Base-by-base conservation (phyloP, 129 eudicot species). In the Kitagawia praeruptora region DNA sequence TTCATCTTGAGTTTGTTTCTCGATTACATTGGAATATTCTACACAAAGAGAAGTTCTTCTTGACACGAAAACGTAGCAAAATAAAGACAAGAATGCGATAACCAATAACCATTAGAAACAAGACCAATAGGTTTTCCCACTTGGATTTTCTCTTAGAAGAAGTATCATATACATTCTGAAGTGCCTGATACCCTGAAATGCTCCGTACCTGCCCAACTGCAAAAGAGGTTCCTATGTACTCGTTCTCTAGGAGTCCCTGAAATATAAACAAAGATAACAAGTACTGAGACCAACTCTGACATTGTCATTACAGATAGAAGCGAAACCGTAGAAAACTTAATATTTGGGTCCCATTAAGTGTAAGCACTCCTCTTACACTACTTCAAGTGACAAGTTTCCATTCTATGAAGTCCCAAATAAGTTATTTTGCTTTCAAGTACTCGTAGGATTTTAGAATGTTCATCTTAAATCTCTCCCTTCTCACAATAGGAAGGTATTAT, bases 181-280 rank as follows among this genome's bases (percentile, higher is more conserved):
- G 92, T 38, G 98, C 96, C 75, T 94, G 93, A 71, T 89, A 89
- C 15, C 98, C 98, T 14, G 98, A 46, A 74, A 93, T 85, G 39
- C 89, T 85, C 78, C 98, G 83, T 5, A 94, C 92, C 77, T 89
- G 91, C 39, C 97, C 98, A 48, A 94, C 97, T 48, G 97, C 96
- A 84, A 87, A 94, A 10, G 92, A 88, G 11, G 87, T 83, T 47
- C 91, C 93, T 11, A 75, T 76, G 40, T 88, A 94, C 87, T 94
- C 98, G 8, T 94, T 94, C 89, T 94, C 98, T 87, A 94, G 77
- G 37, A 94, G 86, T 58, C 97, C 98, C 98, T 93, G 87, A 76
- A 81, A 37, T 80, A 77, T 28, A 77, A 72, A 34, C 79, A 47
- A 9, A 19, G 13, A 27, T 49, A 39, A 21, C 2, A 70, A 28